A percentile compares a stretch with the other conserved stretches of the same genome.
Conservation (phyloP, 2,329 filamentous ascomycete genomes). For the Magnaporthales sp. region DNA sequence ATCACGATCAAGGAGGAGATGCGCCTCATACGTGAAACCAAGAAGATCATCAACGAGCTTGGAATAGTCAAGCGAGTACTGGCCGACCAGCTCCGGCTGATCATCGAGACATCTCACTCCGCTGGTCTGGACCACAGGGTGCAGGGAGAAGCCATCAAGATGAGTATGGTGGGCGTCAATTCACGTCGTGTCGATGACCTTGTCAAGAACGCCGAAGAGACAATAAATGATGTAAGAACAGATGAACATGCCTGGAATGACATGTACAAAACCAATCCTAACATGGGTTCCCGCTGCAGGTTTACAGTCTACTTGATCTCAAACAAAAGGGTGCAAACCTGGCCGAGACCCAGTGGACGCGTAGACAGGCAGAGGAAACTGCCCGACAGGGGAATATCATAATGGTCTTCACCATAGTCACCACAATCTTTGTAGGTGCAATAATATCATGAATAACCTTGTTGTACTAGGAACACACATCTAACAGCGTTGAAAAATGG, state of each 20-base stretch:
- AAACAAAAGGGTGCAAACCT: background rate
- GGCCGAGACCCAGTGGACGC: background rate
- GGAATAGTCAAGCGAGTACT: background rate
- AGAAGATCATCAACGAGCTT: slow-evolving; percentile 1
- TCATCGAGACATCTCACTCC: background rate
- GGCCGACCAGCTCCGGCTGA: background rate
- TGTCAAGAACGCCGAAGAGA: background rate
- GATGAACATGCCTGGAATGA: no score
- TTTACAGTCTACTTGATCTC: background rate
- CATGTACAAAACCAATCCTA: background rate
- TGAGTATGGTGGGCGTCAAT: background rate
- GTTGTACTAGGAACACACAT: background rate
- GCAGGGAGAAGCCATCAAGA: background rate
- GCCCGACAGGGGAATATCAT: background rate
- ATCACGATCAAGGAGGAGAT: background rate
- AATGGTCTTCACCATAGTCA: slow-evolving; percentile 1
- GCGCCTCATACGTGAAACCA: background rate
- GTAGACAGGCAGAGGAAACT: background rate
- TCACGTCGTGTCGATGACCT: background rate
- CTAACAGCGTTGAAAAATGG: background rate
- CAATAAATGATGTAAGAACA: background rate
- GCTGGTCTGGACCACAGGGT: background rate
- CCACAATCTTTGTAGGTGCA: background rate
- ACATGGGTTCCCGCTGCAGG: background rate
- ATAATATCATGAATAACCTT: no score